Evolutionary conservation across 371 early-diverging fungal genomes (phyloP).

Genomic region (Mortierella sp.): DNA sequence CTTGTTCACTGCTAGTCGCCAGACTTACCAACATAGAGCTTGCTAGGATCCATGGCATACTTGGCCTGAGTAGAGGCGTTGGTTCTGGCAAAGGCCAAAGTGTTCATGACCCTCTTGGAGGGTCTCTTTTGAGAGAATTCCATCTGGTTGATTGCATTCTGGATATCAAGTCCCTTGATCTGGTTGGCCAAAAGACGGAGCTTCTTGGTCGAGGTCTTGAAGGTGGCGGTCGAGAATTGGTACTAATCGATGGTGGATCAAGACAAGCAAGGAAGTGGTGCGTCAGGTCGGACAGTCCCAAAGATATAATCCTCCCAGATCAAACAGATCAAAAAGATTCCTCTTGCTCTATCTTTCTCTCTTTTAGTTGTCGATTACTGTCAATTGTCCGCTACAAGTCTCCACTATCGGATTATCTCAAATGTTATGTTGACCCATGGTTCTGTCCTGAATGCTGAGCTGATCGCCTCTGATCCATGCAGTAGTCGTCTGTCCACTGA

Average conservation of each 20-base stretch:
- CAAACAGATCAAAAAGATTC: too few relatives aligned
- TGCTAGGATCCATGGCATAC: slow-evolving; percentile 67
- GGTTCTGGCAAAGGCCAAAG: slow-evolving; percentile 77
- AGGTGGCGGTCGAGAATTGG: slow-evolving; percentile 75
- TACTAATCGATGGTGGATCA: slow-evolving; percentile 63
- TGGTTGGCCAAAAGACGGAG: slow-evolving; percentile 88
- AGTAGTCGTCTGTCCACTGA: background rate
- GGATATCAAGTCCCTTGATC: slow-evolving; percentile 78
- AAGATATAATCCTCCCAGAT: too few relatives aligned
- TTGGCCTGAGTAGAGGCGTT: slow-evolving; percentile 76
- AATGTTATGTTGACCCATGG: background rate
- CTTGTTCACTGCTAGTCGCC: background rate
- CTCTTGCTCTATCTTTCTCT: too few relatives aligned
- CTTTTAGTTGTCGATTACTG: too few relatives aligned
- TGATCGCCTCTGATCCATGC: background rate
- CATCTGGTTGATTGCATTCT: slow-evolving; percentile 91
- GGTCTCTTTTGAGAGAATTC: slow-evolving; percentile 84
- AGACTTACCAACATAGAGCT: slow-evolving; percentile 61
- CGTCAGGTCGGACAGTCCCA: too few relatives aligned
- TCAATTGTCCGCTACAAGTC: too few relatives aligned
- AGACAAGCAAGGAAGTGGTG: background rate
- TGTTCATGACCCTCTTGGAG: slow-evolving; percentile 74
- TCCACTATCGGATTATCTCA: too few relatives aligned
- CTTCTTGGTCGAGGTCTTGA: slow-evolving; percentile 83
- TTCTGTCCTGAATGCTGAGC: background rate